phyloP scores from a whole-genome alignment of 2,329 filamentous ascomycete species.

The Phaeosphaeria sp. region DNA sequence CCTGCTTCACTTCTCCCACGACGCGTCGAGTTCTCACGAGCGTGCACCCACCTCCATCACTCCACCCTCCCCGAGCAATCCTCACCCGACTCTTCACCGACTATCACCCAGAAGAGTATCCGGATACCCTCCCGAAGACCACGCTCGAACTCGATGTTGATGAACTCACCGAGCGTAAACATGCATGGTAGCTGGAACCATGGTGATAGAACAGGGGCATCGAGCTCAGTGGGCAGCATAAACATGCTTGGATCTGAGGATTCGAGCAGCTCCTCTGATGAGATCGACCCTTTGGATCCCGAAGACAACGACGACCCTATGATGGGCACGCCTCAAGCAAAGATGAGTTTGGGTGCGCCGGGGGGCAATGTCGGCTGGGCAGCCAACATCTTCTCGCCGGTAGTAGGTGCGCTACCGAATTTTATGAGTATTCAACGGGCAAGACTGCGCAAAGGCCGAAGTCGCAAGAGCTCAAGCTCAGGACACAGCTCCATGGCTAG shows the following conservation, averaged over 20 bases:
- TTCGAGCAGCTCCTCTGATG: slow-evolving; percentile 72
- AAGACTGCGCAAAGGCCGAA: slow-evolving; percentile 63
- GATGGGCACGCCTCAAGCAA: slow-evolving; percentile 81
- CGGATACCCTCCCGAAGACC: slow-evolving; percentile 63
- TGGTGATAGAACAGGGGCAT: slow-evolving; percentile 53
- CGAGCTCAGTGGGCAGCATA: slow-evolving; percentile 81
- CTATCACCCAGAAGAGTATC: slow-evolving; percentile 72
- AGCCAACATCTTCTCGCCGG: slow-evolving; percentile 63
- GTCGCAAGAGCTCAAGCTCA: slow-evolving; percentile 71
- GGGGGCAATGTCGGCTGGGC: slow-evolving; percentile 67
- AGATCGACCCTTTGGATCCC: slow-evolving; percentile 56
- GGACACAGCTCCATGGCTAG: slow-evolving; percentile 72
- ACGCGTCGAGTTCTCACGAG: slow-evolving; percentile 89
- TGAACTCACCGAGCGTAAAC: slow-evolving; percentile 70
- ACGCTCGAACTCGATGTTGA: slow-evolving; percentile 47
- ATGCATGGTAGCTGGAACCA: slow-evolving; percentile 70
- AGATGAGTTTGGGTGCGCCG: slow-evolving; percentile 51
- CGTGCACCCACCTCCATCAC: slow-evolving; percentile 93
- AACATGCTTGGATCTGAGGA: slow-evolving; percentile 82
- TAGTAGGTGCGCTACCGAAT: slow-evolving; percentile 67
- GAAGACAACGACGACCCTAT: slow-evolving; percentile 70
- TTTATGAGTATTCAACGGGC: slow-evolving; percentile 79
- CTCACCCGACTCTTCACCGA: slow-evolving; percentile 89
- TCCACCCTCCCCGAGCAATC: slow-evolving; percentile 89
- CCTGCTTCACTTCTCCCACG: slow-evolving; percentile 87